Evolutionary conservation across 2,329 filamentous ascomycete species (phyloP).

Genomic region (Cordyceps farinosa): DNA sequence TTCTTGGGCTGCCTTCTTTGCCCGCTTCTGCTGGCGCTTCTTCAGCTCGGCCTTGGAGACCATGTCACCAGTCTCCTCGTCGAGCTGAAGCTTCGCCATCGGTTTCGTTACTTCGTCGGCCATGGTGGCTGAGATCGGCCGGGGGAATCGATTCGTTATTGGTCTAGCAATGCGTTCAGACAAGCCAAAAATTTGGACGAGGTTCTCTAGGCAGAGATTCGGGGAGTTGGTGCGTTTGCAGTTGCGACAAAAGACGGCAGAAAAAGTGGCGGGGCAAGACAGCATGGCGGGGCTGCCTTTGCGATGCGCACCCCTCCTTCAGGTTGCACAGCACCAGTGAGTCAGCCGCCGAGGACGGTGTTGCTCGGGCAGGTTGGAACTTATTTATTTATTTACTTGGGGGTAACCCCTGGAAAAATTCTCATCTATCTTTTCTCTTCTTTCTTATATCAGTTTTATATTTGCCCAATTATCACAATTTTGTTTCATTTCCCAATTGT

Average conservation of each 20-base stretch:
- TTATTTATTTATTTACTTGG: too few relatives aligned
- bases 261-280: slow-evolving; percentile 13
- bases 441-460: too few relatives aligned
- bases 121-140: slow-evolving; percentile 33
- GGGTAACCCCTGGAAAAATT: too few relatives aligned
- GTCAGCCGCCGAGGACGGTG: not conserved
- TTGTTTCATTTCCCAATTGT: too few relatives aligned
- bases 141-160: not conserved
- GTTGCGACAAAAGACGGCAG: not conserved
- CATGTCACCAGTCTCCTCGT: slow-evolving; percentile 62
- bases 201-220: not conserved
- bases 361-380: too few relatives aligned
- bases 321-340: not conserved
- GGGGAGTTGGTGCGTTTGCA: not conserved
- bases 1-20: slow-evolving; percentile 48
- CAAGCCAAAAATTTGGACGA: not conserved
- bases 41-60: slow-evolving; percentile 60
- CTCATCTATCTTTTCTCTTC: too few relatives aligned
- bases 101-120: slow-evolving; percentile 45
- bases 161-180: not conserved
- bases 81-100: slow-evolving; percentile 56
- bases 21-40: slow-evolving; percentile 55
- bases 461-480: too few relatives aligned
- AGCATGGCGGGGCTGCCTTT: slow-evolving; percentile 9
- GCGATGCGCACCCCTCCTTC: slow-evolving; percentile 2